Evolutionary conservation across 345 rosid genomes (phyloP), one percentile per base, ranked within the genome.

Genomic region (Gossypioides kirkii): DNA sequence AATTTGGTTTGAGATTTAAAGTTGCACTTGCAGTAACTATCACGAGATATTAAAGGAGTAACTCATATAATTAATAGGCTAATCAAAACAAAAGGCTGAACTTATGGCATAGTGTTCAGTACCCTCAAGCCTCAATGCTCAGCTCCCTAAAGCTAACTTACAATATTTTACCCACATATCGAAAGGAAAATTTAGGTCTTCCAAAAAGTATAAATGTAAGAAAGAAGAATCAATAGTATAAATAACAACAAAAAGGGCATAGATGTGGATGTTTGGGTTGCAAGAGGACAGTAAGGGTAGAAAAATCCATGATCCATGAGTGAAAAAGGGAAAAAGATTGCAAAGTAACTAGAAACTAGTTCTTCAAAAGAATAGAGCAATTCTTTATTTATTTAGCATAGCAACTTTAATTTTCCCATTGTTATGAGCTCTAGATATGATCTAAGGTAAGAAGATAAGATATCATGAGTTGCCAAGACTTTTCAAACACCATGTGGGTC

Each of bases 151-250:
- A 13, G 70, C 54, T 43, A 65, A 20, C 42, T 18, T 43, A 20
- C 36, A 22, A 22, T 36, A 61, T 17, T 61, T 62, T 62, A 36
- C 23, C 14, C 67, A 66, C 70, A 22, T 22, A 13, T 13, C 13
- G 22, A 1, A 54, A 71, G 52, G 10, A 49, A 68, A 49, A 47
- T 25, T 70, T 56, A 20, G 63, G 45, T 65, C 42, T 73, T 64
- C 62, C 28, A 45, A 71, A 45, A 43, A 45, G 13, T 22, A 45
- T 22, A 66, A 45, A 77, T 70, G 59, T 16, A 28, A 5, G 1
- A 42, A 49, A 17, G 14, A 50, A 50, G 59, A 50, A 68, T 25
- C 26, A 67, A 25, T 16, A n/a, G 10, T 8, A 50, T 8, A 69
- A 17, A 50, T n/a, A 50, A 50, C 18, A 3, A 69, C 8, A 50